Percentiles rank a stretch among this genome's conserved stretches.
These are phyloP conservation scores for Pleurostoma richardsiae DNA, from an alignment of 2,329 filamentous ascomycete species.

Conservation along the genomic window DNA sequence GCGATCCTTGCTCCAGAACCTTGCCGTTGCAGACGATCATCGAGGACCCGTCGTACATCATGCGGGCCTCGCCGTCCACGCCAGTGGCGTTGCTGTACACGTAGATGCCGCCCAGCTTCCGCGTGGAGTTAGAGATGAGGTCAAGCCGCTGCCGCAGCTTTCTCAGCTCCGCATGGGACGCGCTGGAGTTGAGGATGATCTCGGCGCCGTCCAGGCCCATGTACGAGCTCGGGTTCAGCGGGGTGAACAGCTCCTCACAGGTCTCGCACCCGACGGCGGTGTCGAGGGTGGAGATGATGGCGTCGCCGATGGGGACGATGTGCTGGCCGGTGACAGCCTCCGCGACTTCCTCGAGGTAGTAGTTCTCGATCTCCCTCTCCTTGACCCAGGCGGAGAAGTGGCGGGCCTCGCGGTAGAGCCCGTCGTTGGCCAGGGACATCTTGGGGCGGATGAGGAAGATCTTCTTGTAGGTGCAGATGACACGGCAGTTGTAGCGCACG, in stretches of 20 bases:
- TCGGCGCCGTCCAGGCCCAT: slow-evolving; percentile 13
- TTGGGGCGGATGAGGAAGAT: slow-evolving; percentile 17
- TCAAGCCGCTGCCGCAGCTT: slow-evolving; percentile 61
- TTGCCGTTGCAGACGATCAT: slow-evolving; percentile 12
- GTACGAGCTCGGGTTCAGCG: slow-evolving; percentile 15
- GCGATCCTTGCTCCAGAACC: slow-evolving; percentile 11
- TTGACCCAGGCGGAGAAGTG: slow-evolving; percentile 35
- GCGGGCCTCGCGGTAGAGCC: slow-evolving; percentile 31
- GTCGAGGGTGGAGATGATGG: slow-evolving; percentile 29
- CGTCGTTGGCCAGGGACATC: slow-evolving; percentile 27
- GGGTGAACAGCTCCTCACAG: slow-evolving; percentile 29
- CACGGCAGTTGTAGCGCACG: slow-evolving; percentile 29
- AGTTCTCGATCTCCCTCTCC: slow-evolving; percentile 26
- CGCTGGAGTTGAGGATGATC: slow-evolving; percentile 22
- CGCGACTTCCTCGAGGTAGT: slow-evolving; percentile 27
- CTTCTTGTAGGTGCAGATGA: slow-evolving; percentile 23
- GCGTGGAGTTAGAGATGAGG: slow-evolving; percentile 62
- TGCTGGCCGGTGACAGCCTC: slow-evolving; percentile 22
- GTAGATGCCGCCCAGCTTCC: slow-evolving; percentile 56
- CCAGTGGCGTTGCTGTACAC: slow-evolving; percentile 31
- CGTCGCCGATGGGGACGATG: slow-evolving; percentile 34
- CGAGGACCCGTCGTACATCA: slow-evolving; percentile 33
- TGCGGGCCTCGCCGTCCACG: slow-evolving; percentile 20
- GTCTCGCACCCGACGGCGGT: slow-evolving; percentile 34
- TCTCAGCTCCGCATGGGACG: slow-evolving; percentile 44